phyloP scores from a whole-genome alignment of 768 basidiomycete genomes.

The Tulasnella sp. region DNA sequence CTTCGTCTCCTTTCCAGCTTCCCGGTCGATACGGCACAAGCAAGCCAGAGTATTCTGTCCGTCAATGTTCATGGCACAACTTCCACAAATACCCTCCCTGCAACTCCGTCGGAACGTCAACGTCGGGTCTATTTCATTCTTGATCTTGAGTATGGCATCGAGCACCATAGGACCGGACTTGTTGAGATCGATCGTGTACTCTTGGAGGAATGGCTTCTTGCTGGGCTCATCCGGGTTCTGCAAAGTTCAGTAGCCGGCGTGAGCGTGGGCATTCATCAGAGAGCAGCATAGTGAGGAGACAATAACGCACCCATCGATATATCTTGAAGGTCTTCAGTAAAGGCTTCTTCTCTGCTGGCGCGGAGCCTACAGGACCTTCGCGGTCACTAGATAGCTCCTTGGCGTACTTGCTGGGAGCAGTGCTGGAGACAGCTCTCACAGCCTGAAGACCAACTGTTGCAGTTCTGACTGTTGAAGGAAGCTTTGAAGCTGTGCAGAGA shows the following conservation, averaged over 20 bases:
- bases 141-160: constrained; percentile 95
- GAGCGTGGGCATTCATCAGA: not conserved
- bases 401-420: constrained; percentile 11
- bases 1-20: constrained; percentile 59
- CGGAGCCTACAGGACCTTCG: not conserved
- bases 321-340: constrained; percentile 94
- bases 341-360: constrained; percentile 24
- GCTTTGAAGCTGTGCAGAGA: too few relatives aligned
- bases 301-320: constrained; percentile 79
- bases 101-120: constrained; percentile 91
- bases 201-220: constrained; percentile 81
- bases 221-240: constrained; percentile 92
- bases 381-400: not conserved
- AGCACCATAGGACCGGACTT: constrained; percentile 43
- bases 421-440: constrained; percentile 3
- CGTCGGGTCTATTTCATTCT: constrained; percentile 96
- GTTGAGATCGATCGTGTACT: constrained; percentile 39
- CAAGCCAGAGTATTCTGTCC: constrained; percentile 97
- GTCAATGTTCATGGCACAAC: constrained; percentile 98
- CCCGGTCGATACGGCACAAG: constrained; percentile 86
- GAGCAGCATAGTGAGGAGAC: not conserved
- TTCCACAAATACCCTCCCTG: constrained; percentile 93
- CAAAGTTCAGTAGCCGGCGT: not conserved
- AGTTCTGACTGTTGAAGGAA: too few relatives aligned
- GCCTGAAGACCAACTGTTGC: constrained; percentile 1